Conservation (phyloP, 1,139 yeast species). For the Geotrichum restrictum region DNA sequence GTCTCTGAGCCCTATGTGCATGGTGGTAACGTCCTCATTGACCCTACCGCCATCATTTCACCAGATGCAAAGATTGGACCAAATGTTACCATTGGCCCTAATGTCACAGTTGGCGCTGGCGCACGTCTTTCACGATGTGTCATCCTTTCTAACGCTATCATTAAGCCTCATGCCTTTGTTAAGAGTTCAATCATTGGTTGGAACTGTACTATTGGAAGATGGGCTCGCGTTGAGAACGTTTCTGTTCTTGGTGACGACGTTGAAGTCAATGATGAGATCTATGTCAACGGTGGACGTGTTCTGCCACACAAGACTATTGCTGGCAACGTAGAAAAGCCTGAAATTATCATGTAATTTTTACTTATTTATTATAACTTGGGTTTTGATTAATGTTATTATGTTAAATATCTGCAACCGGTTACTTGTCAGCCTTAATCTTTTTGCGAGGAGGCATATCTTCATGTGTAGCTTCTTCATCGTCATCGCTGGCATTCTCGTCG, state of each 20-base stretch:
- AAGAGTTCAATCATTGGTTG: slow-evolving; percentile 98
- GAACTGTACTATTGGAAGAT: slow-evolving; percentile 96
- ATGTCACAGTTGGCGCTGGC: slow-evolving; percentile 94
- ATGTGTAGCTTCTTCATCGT: slow-evolving; percentile 24
- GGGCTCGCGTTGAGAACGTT: slow-evolving; percentile 99
- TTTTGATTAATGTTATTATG: background rate
- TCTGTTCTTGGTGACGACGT: slow-evolving; percentile 99
- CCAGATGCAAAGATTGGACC: slow-evolving; percentile 97
- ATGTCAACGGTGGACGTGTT: slow-evolving; percentile 98
- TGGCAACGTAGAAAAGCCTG: slow-evolving; percentile 92
- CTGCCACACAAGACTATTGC: slow-evolving; percentile 97
- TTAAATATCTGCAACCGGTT: no score
- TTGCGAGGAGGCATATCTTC: slow-evolving; percentile 4
- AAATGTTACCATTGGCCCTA: slow-evolving; percentile 96
- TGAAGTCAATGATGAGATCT: slow-evolving; percentile 95
- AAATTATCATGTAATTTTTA: slow-evolving; percentile 80
- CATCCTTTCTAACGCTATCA: slow-evolving; percentile 81
- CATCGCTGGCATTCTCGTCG: slow-evolving; percentile 29
- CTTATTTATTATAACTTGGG: background rate
- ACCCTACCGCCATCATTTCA: slow-evolving; percentile 91
- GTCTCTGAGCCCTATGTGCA: slow-evolving; percentile 66
- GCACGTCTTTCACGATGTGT: slow-evolving; percentile 97
- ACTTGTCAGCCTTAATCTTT: background rate
- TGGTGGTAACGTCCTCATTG: slow-evolving; percentile 92
- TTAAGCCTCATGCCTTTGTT: slow-evolving; percentile 97